Evolutionary conservation across 2,329 filamentous ascomycete species (phyloP).

Genomic region (Exophiala bonariae): DNA sequence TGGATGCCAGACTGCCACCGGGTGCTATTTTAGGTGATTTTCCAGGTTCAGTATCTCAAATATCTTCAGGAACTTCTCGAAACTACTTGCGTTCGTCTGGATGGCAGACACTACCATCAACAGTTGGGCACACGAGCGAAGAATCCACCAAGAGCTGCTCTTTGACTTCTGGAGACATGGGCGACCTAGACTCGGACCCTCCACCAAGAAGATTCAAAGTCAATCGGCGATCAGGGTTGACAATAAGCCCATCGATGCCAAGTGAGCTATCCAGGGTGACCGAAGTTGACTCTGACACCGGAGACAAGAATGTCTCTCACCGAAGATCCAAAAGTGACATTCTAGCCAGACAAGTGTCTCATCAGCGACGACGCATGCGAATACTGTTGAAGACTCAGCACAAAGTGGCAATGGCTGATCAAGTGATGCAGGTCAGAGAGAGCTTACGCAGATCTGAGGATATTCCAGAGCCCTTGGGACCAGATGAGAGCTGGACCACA

Average conservation of each 20-base stretch:
- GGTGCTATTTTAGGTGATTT: background rate
- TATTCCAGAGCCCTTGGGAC: background rate
- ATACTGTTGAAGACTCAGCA: constrained; percentile 21
- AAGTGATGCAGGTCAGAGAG: background rate
- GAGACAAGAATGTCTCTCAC: background rate
- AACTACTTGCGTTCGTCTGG: constrained; percentile 16
- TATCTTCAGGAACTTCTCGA: constrained; percentile 4
- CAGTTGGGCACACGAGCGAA: constrained; percentile 8
- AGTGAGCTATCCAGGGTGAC: background rate
- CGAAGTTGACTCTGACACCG: background rate
- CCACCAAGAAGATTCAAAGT: constrained; percentile 19
- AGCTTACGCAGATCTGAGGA: background rate
- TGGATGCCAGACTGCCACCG: constrained; percentile 19
- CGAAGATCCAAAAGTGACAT: constrained; percentile 24
- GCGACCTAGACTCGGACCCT: constrained; percentile 24
- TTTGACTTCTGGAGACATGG: constrained; percentile 25
- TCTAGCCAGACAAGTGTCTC: constrained; percentile 17
- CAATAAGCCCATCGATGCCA: constrained; percentile 7
- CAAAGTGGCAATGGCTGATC: constrained; percentile 13
- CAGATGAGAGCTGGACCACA: constrained; percentile 18
- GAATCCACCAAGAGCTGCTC: constrained; percentile 11
- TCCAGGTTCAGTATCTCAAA: background rate
- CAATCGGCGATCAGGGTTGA: constrained; percentile 12
- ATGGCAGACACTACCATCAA: constrained; percentile 27
- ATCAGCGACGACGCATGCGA: constrained; percentile 15